These are phyloP conservation scores for Salpingoeca rosetta DNA, from an alignment of 78 protist genomes.

Conservation along the genomic window DNA sequence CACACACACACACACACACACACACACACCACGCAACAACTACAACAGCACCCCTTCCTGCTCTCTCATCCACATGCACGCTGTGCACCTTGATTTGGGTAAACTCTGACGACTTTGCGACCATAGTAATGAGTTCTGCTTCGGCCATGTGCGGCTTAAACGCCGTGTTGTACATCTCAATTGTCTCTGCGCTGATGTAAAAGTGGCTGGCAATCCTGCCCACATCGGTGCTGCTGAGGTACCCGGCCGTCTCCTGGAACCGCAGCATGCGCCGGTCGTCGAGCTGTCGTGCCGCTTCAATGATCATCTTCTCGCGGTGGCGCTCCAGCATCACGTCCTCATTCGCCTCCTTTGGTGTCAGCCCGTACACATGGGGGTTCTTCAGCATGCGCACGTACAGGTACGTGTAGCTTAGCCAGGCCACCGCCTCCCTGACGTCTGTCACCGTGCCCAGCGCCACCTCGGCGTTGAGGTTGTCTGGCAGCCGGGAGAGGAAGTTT, in stretches of 20 bases:
- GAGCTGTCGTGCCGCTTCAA: constrained; percentile 53
- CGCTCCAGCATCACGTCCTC: not conserved
- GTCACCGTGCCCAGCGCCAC: constrained; percentile 93
- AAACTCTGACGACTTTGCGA: constrained; percentile 76
- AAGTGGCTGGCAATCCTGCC: constrained; percentile 84
- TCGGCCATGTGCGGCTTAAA: constrained; percentile 36
- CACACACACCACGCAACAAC: too few species aligned
- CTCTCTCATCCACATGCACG: too few species aligned
- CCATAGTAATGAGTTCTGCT: constrained; percentile 52
- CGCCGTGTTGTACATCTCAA: constrained; percentile 53
- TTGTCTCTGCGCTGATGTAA: constrained; percentile 71
- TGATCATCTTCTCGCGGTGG: constrained; percentile 30
- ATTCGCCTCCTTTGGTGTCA: constrained; percentile 20
- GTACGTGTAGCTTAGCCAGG: constrained; percentile 93
- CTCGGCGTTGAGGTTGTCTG: constrained; percentile 93
- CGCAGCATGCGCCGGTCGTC: constrained; percentile 71
- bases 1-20: too few species aligned
- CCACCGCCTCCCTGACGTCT: constrained; percentile 74
- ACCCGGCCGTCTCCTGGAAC: constrained; percentile 56
- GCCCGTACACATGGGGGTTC: constrained; percentile 88
- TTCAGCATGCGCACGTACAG: constrained; percentile 76
- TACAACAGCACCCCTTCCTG: too few species aligned
- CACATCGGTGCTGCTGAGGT: constrained; percentile 41
- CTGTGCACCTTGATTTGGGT: constrained; percentile 39
- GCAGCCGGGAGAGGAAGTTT: constrained; percentile 38